Evolutionary conservation across 225 moss, liverwort and hornwort genomes (phyloP), one percentile per base, ranked within the genome.

Genomic region (Ulota crispa): DNA sequence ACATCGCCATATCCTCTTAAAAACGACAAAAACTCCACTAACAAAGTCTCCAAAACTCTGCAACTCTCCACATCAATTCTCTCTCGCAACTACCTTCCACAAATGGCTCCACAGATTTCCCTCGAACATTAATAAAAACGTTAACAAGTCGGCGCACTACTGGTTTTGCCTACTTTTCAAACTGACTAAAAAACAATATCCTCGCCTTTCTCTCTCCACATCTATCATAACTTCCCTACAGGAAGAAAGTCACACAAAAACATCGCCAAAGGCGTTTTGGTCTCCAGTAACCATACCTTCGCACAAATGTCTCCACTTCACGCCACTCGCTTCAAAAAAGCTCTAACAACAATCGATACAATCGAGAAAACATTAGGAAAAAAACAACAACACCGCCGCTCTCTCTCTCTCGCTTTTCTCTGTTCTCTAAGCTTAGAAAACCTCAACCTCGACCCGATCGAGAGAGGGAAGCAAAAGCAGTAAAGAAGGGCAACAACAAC

Each of bases 201-300:
- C 28, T 39, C 55, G 15, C 41, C 20, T 52, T 24, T 9, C 45
- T 69, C 50, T 30, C 43, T 65, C 5, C 72, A 37, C 34, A 26
- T 31, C 55, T 32, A 5, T 32, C 55, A 27, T 2, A 27, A 45
- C 54, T 53, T 27, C 55, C 26, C 47, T 72, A 9, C 28, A 50
- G 20, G 31, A 67, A 31, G 12, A 18, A 72, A 59, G 71, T 7
- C 31, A 20, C 45, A 50, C 74, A 13, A 5, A 55, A 64, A 43
- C 74, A 16, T 43, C 62, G 27, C 36, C 75, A 70, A 75, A n/a
- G 13, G 79, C 64, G 23, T 59, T 15, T 13, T 5, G n/a, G 31
- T 10, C 23, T 12, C 32, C 70, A 21, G 62, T 7, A 43, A 73
- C 73, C 80, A 53, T 77, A 87, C 87, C 83, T 84, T 73, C 54